phyloP scores from a whole-genome alignment of 2,329 filamentous ascomycete genomes.

The Acrodontium crateriforme region DNA sequence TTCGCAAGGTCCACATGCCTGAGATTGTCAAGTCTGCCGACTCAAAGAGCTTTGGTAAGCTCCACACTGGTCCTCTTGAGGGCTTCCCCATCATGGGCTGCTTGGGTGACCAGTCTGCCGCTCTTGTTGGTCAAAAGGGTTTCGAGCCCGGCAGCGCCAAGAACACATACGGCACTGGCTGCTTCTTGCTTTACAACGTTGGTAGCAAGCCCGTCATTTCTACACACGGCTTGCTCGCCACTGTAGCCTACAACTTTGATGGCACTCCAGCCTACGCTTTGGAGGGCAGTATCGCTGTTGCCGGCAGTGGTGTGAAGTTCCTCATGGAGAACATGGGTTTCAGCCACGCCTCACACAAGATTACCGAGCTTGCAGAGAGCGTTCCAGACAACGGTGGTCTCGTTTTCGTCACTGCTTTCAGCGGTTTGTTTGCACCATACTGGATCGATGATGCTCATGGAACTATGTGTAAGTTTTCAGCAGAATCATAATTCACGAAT shows the following conservation, averaged over 20 bases:
- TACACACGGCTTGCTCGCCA: constrained; percentile 68
- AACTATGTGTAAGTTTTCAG: constrained; percentile 51
- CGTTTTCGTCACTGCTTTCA: constrained; percentile 79
- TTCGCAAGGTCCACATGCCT: constrained; percentile 59
- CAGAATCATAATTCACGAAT: background rate
- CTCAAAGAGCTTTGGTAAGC: constrained; percentile 53
- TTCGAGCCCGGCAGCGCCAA: constrained; percentile 73
- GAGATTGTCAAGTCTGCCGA: constrained; percentile 73
- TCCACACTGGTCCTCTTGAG: constrained; percentile 51
- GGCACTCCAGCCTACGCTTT: constrained; percentile 59
- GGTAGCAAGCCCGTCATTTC: constrained; percentile 76
- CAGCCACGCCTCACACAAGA: constrained; percentile 48
- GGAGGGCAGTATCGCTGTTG: constrained; percentile 68
- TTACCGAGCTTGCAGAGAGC: constrained; percentile 49
- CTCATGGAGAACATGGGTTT: constrained; percentile 51
- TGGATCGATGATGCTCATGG: constrained; percentile 91
- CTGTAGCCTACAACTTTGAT: constrained; percentile 73
- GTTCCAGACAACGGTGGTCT: constrained; percentile 69
- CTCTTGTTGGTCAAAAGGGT: constrained; percentile 57
- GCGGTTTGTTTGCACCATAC: constrained; percentile 80
- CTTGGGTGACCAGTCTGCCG: constrained; percentile 74
- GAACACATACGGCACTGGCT: constrained; percentile 84
- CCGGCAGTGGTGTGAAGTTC: constrained; percentile 61
- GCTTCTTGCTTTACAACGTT: constrained; percentile 81
- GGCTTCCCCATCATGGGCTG: constrained; percentile 69